phyloP scores from a whole-genome alignment of 352 stramenopile species.

The Pythium chondricola region DNA sequence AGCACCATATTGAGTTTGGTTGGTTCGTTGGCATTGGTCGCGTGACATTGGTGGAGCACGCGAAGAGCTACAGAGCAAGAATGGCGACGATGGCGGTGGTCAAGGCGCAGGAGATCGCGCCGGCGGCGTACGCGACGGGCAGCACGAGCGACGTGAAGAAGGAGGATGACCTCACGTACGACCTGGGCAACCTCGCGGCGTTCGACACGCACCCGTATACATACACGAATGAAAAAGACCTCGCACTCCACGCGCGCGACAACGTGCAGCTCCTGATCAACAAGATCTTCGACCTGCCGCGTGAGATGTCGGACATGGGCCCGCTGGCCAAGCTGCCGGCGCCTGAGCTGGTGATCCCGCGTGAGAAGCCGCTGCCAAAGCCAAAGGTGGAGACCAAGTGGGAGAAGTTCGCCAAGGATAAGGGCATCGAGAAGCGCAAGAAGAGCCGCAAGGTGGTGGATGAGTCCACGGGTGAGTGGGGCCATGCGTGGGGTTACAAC shows the following conservation, averaged over 20 bases:
- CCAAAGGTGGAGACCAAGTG: conserved; percentile 96
- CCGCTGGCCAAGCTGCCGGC: conserved; percentile 80
- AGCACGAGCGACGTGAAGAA: conserved; percentile 66
- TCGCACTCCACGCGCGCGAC: conserved; percentile 86
- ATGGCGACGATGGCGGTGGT: conserved; percentile 38
- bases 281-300: conserved; percentile 89
- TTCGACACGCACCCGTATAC: conserved; percentile 87
- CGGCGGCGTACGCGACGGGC: conserved; percentile 55
- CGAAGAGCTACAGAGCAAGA: too few species aligned
- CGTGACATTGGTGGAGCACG: too few species aligned
- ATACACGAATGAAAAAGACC: conserved; percentile 81
- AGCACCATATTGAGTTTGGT: too few species aligned
- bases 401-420: conserved; percentile 98
- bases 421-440: conserved; percentile 97
- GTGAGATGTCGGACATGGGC: conserved; percentile 91
- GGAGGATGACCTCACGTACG: conserved; percentile 83
- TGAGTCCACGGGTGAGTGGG: conserved; percentile 92
- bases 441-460: conserved; percentile 96
- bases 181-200: conserved; percentile 85
- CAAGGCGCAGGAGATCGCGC: conserved; percentile 80
- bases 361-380: conserved; percentile 88
- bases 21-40: too few species aligned
- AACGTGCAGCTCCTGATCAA: conserved; percentile 93
- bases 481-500: conserved; percentile 91
- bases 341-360: conserved; percentile 63